Evolutionary conservation across 164 flowering plant species (phyloP).

Genomic region (Tinospora cordifolia): DNA sequence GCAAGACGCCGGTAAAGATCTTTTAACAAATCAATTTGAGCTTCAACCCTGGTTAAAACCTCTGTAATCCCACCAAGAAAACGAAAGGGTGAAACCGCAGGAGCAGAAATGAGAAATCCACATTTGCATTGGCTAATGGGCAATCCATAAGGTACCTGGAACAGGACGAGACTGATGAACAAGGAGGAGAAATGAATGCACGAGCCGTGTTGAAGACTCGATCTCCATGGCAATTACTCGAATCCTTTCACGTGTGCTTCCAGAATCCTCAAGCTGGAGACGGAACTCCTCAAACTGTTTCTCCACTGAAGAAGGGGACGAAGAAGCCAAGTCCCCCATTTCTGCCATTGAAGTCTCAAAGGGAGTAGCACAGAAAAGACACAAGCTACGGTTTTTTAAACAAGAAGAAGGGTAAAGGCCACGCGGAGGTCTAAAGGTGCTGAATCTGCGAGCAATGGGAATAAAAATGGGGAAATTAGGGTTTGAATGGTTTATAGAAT

Average conservation of each 20-base stretch:
- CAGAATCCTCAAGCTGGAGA: slow-evolving; percentile 59
- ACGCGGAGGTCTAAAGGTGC: slow-evolving; percentile 1
- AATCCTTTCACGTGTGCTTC: slow-evolving; percentile 55
- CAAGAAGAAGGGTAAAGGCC: neutral
- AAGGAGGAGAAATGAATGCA: slow-evolving; percentile 65
- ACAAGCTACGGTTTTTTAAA: neutral
- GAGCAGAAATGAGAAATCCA: neutral
- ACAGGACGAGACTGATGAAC: slow-evolving; percentile 79
- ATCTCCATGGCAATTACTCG: slow-evolving; percentile 55
- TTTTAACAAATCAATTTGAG: slow-evolving; percentile 46
- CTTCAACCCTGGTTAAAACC: slow-evolving; percentile 62
- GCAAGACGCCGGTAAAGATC: slow-evolving; percentile 48
- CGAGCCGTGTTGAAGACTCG: slow-evolving; percentile 56
- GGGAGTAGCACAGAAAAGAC: slow-evolving; percentile 5
- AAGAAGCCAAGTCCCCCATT: slow-evolving; percentile 7
- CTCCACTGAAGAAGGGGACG: slow-evolving; percentile 36
- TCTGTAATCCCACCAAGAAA: slow-evolving; percentile 27
- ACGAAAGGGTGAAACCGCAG: slow-evolving; percentile 4
- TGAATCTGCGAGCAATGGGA: neutral
- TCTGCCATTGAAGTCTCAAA: slow-evolving; percentile 29
- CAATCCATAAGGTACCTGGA: slow-evolving; percentile 39
- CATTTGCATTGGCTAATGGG: too few species aligned
- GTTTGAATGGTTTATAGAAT: slow-evolving; percentile 41
- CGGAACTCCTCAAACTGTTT: slow-evolving; percentile 72
- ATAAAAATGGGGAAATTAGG: slow-evolving; percentile 10